phyloP scores from a whole-genome alignment of 805 yeast genomes.

The Saccharomycopsis amapae region DNA sequence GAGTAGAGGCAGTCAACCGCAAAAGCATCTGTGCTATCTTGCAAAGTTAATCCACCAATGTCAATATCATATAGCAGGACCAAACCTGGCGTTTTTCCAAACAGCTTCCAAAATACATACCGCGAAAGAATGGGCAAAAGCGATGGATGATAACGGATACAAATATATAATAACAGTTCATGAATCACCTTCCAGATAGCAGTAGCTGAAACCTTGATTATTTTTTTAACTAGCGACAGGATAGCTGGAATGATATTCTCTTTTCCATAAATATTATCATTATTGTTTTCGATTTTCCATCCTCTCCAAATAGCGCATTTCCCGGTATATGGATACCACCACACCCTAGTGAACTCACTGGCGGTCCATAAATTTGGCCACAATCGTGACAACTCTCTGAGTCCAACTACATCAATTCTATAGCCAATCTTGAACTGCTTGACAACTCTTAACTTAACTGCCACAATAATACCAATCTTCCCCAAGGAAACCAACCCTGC shows the following conservation, averaged over 20 bases:
- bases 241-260: too few species aligned
- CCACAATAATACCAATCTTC: slow-evolving; percentile 81
- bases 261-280: too few species aligned
- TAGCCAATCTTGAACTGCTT: slow-evolving; percentile 80
- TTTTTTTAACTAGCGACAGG: too few species aligned
- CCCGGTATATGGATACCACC: slow-evolving; percentile 96
- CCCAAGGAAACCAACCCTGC: slow-evolving; percentile 87
- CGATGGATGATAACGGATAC: too few species aligned
- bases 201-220: too few species aligned
- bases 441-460: slow-evolving; percentile 76
- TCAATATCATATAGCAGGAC: too few species aligned
- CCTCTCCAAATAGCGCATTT: slow-evolving; percentile 92
- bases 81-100: too few species aligned
- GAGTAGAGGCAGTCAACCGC: slow-evolving; percentile 94
- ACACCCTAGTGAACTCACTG: slow-evolving; percentile 83
- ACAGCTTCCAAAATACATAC: too few species aligned
- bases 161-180: too few species aligned
- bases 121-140: too few species aligned
- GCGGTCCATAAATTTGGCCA: slow-evolving; percentile 84
- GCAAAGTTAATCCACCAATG: slow-evolving; percentile 48
- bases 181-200: too few species aligned
- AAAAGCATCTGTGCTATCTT: slow-evolving; percentile 76
- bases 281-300: too few species aligned
- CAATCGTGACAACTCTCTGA: slow-evolving; percentile 47
- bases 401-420: slow-evolving; percentile 71